Evolutionary conservation across 805 yeast species (phyloP).

Genomic region (Metschnikowia hibisci): DNA sequence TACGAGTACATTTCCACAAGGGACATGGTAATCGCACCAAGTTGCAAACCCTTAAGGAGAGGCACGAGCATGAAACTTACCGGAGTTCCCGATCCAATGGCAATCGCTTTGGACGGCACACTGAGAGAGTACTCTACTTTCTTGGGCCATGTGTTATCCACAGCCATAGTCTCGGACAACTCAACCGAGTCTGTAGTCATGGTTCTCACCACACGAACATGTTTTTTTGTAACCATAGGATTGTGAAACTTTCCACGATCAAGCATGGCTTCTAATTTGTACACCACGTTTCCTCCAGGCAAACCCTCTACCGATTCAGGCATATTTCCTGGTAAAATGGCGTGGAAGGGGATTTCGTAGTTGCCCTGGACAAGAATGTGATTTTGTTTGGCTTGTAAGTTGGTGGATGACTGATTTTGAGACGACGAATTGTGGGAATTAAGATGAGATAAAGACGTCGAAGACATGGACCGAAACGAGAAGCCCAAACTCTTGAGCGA

Average conservation of each 20-base stretch:
- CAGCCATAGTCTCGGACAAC: slow-evolving; percentile 84
- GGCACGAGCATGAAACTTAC: slow-evolving; percentile 74
- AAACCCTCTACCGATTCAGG: slow-evolving; percentile 90
- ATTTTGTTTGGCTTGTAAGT: slow-evolving; percentile 22
- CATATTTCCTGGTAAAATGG: slow-evolving; percentile 77
- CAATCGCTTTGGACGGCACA: slow-evolving; percentile 82
- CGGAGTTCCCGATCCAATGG: slow-evolving; percentile 78
- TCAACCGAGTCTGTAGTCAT: slow-evolving; percentile 84
- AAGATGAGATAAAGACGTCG: slow-evolving; percentile 19
- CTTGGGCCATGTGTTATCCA: slow-evolving; percentile 92
- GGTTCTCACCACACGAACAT: slow-evolving; percentile 78
- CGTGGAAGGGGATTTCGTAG: slow-evolving; percentile 86
- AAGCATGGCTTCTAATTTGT: slow-evolving; percentile 71
- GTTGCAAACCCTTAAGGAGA: slow-evolving; percentile 67
- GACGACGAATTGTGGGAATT: slow-evolving; percentile 9
- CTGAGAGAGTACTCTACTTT: slow-evolving; percentile 88
- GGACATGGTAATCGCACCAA: slow-evolving; percentile 69
- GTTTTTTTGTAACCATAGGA: slow-evolving; percentile 62
- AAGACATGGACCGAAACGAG: slow-evolving; percentile 34
- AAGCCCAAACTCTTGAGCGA: slow-evolving; percentile 39
- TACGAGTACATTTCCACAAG: slow-evolving; percentile 66
- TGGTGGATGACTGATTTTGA: slow-evolving; percentile 24
- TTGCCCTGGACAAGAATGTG: slow-evolving; percentile 65
- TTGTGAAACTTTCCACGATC: slow-evolving; percentile 78
- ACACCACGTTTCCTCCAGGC: slow-evolving; percentile 70